A percentile compares a stretch with the other conserved stretches of the same genome.
Conservation (phyloP, 495 filamentous ascomycete genomes). For the Aspergillus campestris region DNA sequence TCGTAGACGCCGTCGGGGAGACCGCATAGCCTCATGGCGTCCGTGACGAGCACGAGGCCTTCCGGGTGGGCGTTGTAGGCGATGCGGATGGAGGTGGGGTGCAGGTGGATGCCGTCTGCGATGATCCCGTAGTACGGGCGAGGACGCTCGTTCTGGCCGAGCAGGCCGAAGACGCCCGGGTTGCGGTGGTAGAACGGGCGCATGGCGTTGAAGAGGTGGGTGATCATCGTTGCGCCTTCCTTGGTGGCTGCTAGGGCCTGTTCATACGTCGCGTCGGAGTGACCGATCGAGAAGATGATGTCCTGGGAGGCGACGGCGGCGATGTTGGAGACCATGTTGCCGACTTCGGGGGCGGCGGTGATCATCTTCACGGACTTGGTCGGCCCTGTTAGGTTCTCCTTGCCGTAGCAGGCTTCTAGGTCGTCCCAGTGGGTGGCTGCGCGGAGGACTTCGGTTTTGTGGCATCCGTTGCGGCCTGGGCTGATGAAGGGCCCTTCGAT, state of each 20-base stretch:
- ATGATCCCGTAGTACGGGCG: slow-evolving; percentile 54
- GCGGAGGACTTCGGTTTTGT: slow-evolving; percentile 58
- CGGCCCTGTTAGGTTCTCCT: slow-evolving; percentile 41
- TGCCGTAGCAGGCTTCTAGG: slow-evolving; percentile 62
- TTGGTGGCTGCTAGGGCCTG: slow-evolving; percentile 55
- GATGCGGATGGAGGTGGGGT: slow-evolving; percentile 51
- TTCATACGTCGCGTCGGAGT: slow-evolving; percentile 73
- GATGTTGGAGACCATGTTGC: slow-evolving; percentile 53
- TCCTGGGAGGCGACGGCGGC: slow-evolving; percentile 47
- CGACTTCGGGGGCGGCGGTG: slow-evolving; percentile 72
- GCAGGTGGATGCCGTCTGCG: slow-evolving; percentile 55
- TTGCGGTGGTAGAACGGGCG: slow-evolving; percentile 75
- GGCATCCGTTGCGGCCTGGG: slow-evolving; percentile 61
- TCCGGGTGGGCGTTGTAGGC: slow-evolving; percentile 49
- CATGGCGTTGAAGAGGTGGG: slow-evolving; percentile 90
- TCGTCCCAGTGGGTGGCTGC: slow-evolving; percentile 42
- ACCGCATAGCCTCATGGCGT: slow-evolving; percentile 54
- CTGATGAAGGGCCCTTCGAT: slow-evolving; percentile 78
- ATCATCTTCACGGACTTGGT: slow-evolving; percentile 56
- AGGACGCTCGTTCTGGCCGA: slow-evolving; percentile 42
- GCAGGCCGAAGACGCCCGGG: slow-evolving; percentile 72
- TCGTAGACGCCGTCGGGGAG: slow-evolving; percentile 68
- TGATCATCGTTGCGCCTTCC: slow-evolving; percentile 74
- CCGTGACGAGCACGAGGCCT: slow-evolving; percentile 52
- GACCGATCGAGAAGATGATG: slow-evolving; percentile 70